phyloP scores from a whole-genome alignment of 495 filamentous ascomycete species.

The Evernia prunastri region DNA sequence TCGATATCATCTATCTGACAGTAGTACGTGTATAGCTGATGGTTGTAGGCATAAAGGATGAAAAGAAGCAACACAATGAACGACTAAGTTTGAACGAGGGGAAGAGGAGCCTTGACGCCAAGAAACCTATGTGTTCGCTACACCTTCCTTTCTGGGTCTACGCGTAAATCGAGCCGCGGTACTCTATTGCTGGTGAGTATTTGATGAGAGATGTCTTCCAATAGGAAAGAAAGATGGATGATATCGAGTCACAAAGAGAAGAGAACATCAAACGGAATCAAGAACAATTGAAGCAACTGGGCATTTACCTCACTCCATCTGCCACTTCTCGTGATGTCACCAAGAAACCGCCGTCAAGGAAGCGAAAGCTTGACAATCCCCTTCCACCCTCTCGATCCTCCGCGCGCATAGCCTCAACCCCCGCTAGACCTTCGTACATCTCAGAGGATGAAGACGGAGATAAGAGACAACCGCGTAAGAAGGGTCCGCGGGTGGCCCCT shows the following conservation, averaged over 20 bases:
- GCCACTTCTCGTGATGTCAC: not conserved
- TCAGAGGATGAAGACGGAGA: slow-evolving; percentile 22
- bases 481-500: not conserved
- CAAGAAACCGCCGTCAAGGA: slow-evolving; percentile 21
- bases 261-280: slow-evolving; percentile 27
- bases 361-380: slow-evolving; percentile 23
- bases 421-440: slow-evolving; percentile 25
- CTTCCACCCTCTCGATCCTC: slow-evolving; percentile 31
- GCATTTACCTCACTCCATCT: slow-evolving; percentile 28
- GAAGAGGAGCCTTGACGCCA: no score
- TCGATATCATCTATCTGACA: no score
- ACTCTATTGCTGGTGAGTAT: no score
- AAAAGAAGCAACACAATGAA: no score
- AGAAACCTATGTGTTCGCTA: no score
- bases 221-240: slow-evolving; percentile 4
- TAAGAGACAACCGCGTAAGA: not conserved
- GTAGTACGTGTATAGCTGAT: no score
- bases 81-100: no score
- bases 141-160: not conserved
- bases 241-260: slow-evolving; percentile 24
- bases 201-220: no score
- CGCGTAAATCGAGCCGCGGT: not conserved
- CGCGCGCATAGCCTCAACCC: slow-evolving; percentile 32
- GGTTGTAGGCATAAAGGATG: no score
- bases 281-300: slow-evolving; percentile 25